phyloP scores from a whole-genome alignment of 331 rosid genomes.

The Saraca asoca region DNA sequence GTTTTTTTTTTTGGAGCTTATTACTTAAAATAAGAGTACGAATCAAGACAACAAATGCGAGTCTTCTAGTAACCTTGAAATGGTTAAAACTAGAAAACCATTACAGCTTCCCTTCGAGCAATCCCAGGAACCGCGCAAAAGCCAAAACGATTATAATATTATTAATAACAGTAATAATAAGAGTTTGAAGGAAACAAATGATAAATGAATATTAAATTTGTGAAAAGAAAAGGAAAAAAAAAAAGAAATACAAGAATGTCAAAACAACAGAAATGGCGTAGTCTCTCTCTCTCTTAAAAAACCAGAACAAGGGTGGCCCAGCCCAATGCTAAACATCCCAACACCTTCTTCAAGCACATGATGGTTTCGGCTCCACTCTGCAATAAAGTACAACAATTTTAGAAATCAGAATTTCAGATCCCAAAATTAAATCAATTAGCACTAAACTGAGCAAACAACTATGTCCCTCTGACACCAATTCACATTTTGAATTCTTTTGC shows the following conservation, averaged over 20 bases:
- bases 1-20: background rate
- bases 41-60: too few relatives aligned
- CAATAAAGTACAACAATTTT: slow-evolving; percentile 20
- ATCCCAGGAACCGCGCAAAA: background rate
- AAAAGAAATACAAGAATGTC: slow-evolving; percentile 44
- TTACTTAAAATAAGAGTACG: too few relatives aligned
- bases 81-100: slow-evolving; percentile 11
- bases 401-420: slow-evolving; percentile 19
- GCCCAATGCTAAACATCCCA: slow-evolving; percentile 67
- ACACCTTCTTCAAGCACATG: slow-evolving; percentile 49
- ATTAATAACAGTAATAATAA: background rate
- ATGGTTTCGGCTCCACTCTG: slow-evolving; percentile 78
- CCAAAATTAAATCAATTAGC: background rate
- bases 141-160: slow-evolving; percentile 13
- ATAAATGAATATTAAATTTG: slow-evolving; percentile 51
- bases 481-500: too few relatives aligned
- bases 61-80: too few relatives aligned
- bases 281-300: slow-evolving; percentile 38
- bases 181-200: slow-evolving; percentile 39
- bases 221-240: slow-evolving; percentile 21
- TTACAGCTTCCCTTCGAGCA: background rate
- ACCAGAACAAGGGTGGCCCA: slow-evolving; percentile 58
- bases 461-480: too few relatives aligned
- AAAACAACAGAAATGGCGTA: slow-evolving; percentile 20
- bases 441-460: too few relatives aligned